Conservation (phyloP, 768 basidiomycete genomes). For the Candolleomyces eurysporus region DNA sequence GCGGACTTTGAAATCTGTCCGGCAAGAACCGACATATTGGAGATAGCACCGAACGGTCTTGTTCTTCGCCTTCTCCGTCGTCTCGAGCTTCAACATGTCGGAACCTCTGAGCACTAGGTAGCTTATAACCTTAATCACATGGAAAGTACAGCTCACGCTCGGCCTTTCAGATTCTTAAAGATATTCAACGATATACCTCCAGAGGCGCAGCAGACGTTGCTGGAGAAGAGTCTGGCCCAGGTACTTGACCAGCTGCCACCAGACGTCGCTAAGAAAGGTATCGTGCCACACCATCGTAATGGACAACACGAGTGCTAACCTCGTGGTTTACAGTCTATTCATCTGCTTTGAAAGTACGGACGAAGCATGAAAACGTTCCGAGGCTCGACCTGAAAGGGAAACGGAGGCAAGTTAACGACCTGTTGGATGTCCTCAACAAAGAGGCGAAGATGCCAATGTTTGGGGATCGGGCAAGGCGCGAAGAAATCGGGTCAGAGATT, state of each 20-base stretch:
- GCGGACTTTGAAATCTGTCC: too few relatives aligned
- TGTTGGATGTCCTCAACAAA: slow-evolving; percentile 51
- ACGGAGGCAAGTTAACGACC: slow-evolving; percentile 48
- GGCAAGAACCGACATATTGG: too few relatives aligned
- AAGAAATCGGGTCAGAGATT: slow-evolving; percentile 55
- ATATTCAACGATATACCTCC: slow-evolving; percentile 52
- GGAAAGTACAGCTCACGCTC: not conserved
- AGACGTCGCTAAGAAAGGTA: slow-evolving; percentile 36
- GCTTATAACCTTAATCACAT: not conserved
- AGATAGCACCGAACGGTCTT: too few relatives aligned
- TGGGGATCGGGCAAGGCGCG: slow-evolving; percentile 51
- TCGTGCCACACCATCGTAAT: not conserved
- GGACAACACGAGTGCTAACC: not conserved
- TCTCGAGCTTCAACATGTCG: not conserved
- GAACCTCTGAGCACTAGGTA: not conserved
- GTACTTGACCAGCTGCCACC: slow-evolving; percentile 44
- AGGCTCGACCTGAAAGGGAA: slow-evolving; percentile 51
- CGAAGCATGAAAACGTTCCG: slow-evolving; percentile 39
- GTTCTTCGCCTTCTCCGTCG: too few relatives aligned
- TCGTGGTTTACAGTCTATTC: slow-evolving; percentile 25
- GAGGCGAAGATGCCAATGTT: slow-evolving; percentile 54
- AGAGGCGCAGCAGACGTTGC: slow-evolving; percentile 47
- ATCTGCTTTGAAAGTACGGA: slow-evolving; percentile 39
- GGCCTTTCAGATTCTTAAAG: slow-evolving; percentile 37
- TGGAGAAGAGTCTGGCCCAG: slow-evolving; percentile 48